These are phyloP conservation scores for Elongisporangium prolatum DNA, from an alignment of 352 stramenopile species.

Conservation along the genomic window DNA sequence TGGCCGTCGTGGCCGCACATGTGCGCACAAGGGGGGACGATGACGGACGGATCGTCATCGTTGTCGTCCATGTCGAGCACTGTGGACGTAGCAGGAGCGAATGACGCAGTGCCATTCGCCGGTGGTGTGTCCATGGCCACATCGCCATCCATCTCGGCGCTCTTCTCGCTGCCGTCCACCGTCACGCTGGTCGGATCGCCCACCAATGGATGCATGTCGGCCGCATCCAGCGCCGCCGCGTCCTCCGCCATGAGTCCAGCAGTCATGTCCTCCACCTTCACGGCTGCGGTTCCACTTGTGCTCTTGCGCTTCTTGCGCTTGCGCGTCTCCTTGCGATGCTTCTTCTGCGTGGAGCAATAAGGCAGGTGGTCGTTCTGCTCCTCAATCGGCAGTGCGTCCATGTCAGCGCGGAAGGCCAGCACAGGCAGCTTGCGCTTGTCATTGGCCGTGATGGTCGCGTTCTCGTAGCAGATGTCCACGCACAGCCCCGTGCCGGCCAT, in stretches of 20 bases:
- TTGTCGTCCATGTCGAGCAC: conserved; percentile 13
- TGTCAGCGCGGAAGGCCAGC: conserved; percentile 93
- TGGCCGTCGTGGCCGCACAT: conserved; percentile 96
- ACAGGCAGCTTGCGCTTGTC: conserved; percentile 75
- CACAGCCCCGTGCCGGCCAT: conserved; percentile 89
- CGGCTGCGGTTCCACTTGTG: neutral
- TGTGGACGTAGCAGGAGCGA: conserved; percentile 12
- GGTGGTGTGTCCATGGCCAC: conserved; percentile 13
- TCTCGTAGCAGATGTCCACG: conserved; percentile 84
- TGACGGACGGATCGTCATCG: conserved; percentile 18
- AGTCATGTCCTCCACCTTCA: neutral
- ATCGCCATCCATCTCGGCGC: conserved; percentile 12
- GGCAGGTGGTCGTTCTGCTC: conserved; percentile 76
- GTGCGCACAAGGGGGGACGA: conserved; percentile 61
- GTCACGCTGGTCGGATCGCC: neutral
- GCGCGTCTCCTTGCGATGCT: conserved; percentile 39
- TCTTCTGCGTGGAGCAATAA: conserved; percentile 73
- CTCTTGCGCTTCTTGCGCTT: conserved; percentile 72
- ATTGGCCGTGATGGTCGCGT: conserved; percentile 32
- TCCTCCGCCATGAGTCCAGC: neutral
- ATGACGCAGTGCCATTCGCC: neutral
- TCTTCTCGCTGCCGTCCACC: conserved; percentile 6
- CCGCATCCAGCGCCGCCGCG: neutral
- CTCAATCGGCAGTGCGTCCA: conserved; percentile 94
- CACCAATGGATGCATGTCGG: neutral